phyloP scores from a whole-genome alignment of 2,329 filamentous ascomycete genomes.

The Chrysosphaeria jannelii region DNA sequence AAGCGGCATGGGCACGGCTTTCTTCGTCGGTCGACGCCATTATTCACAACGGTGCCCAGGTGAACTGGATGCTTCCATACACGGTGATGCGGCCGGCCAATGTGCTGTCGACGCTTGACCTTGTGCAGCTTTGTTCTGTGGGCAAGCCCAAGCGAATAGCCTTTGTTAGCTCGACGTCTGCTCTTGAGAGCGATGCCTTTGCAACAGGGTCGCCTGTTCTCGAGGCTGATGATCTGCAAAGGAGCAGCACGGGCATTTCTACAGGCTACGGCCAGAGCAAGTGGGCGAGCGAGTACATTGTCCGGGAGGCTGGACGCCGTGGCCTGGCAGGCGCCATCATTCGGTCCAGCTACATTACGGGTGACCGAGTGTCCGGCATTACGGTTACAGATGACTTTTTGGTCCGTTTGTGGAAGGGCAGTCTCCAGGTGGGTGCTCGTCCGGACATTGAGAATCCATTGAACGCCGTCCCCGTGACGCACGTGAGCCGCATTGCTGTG shows the following conservation, averaged over 20 bases:
- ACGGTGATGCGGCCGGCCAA: slow-evolving; percentile 40
- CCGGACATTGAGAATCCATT: slow-evolving; percentile 64
- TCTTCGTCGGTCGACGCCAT: slow-evolving; percentile 37
- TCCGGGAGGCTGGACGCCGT: slow-evolving; percentile 46
- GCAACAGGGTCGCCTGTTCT: slow-evolving; percentile 30
- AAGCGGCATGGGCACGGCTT: slow-evolving; percentile 32
- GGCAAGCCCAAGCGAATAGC: slow-evolving; percentile 43
- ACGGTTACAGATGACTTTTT: slow-evolving; percentile 76
- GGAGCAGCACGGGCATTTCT: slow-evolving; percentile 43
- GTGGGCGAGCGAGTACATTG: slow-evolving; percentile 44
- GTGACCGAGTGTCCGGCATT: slow-evolving; percentile 37
- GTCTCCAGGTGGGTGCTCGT: slow-evolving; percentile 42
- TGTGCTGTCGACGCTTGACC: slow-evolving; percentile 52
- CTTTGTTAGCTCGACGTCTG: slow-evolving; percentile 59
- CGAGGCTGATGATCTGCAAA: slow-evolving; percentile 51
- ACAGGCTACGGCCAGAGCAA: slow-evolving; percentile 84
- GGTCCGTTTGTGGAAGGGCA: slow-evolving; percentile 62
- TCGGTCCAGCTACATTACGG: slow-evolving; percentile 62
- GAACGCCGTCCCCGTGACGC: slow-evolving; percentile 66
- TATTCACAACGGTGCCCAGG: slow-evolving; percentile 55
- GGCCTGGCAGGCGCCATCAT: slow-evolving; percentile 50
- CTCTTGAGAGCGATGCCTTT: slow-evolving; percentile 59
- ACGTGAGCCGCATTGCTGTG: slow-evolving; percentile 55
- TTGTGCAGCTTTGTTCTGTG: slow-evolving; percentile 41
- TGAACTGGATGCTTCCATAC: slow-evolving; percentile 64